Conservation (phyloP, 768 basidiomycete species). For the Dictyophora rubrovolvata region DNA sequence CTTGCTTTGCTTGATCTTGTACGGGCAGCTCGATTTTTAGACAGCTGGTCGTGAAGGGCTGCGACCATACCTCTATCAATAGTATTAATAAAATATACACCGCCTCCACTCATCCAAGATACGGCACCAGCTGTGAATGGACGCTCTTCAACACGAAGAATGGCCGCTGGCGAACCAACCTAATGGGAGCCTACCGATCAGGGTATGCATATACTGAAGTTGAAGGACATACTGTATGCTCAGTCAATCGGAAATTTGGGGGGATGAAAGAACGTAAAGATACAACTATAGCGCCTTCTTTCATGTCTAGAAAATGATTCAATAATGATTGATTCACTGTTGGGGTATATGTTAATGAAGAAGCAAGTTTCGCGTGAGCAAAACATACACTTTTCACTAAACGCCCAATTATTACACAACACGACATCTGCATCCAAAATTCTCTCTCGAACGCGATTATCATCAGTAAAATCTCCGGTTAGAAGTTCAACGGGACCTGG, state of each 20-base stretch:
- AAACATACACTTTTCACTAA: slow-evolving; percentile 57
- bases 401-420: slow-evolving; percentile 82
- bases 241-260: slow-evolving; percentile 65
- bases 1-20: not conserved
- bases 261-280: slow-evolving; percentile 82
- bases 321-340: slow-evolving; percentile 80
- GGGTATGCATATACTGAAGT: not conserved
- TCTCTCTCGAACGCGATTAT: slow-evolving; percentile 53
- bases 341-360: not conserved
- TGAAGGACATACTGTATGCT: slow-evolving; percentile 54
- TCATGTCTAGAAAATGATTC: slow-evolving; percentile 87
- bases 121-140: slow-evolving; percentile 65
- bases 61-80: slow-evolving; percentile 42
- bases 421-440: slow-evolving; percentile 83
- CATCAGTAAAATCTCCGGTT: slow-evolving; percentile 78
- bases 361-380: not conserved
- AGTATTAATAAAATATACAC: slow-evolving; percentile 65
- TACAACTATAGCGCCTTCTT: slow-evolving; percentile 84
- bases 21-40: not conserved
- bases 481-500: slow-evolving; percentile 70
- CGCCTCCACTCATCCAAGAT: slow-evolving; percentile 68
- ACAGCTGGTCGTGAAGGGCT: not conserved
- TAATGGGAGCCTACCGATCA: slow-evolving; percentile 19
- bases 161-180: slow-evolving; percentile 73
- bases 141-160: slow-evolving; percentile 66